A percentile compares a stretch with the other conserved stretches of the same genome.
Evolutionary conservation across 2,329 filamentous ascomycete genomes (phyloP).

Genomic region (Ramichloridium luteum): DNA sequence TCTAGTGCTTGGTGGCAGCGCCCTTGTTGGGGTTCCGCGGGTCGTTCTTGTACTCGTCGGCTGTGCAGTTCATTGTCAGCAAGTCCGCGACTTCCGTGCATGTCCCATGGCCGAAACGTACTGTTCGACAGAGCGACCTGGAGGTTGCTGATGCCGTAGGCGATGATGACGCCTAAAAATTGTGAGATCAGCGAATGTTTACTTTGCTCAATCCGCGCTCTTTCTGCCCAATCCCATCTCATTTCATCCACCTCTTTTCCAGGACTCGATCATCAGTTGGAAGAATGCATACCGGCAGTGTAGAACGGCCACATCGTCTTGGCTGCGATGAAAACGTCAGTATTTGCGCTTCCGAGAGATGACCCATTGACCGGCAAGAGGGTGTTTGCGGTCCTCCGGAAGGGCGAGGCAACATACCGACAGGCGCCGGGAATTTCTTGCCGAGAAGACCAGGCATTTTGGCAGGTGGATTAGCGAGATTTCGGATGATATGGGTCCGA

Average conservation of each 20-base stretch:
- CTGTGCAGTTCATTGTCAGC: constrained; percentile 36
- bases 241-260: constrained; percentile 1
- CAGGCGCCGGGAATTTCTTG: constrained; percentile 39
- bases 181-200: constrained; percentile 9
- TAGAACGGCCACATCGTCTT: constrained; percentile 89
- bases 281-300: constrained; percentile 74
- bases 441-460: constrained; percentile 31
- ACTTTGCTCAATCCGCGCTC: too few relatives aligned
- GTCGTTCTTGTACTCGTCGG: constrained; percentile 94
- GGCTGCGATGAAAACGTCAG: constrained; percentile 43
- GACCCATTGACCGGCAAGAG: too few relatives aligned
- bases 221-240: constrained; percentile 3
- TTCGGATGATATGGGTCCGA: too few relatives aligned
- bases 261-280: constrained; percentile 1
- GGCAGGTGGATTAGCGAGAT: constrained; percentile 5
- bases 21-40: constrained; percentile 61
- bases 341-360: constrained; percentile 3
- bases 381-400: too few relatives aligned
- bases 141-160: constrained; percentile 81
- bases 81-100: too few relatives aligned
- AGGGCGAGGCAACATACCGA: constrained; percentile 40
- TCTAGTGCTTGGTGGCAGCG: constrained; percentile 1
- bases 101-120: too few relatives aligned
- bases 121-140: constrained; percentile 66
- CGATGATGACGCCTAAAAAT: constrained; percentile 60